Base-by-base conservation (phyloP, 2,329 filamentous ascomycete species). In the Diaporthe sp. region DNA sequence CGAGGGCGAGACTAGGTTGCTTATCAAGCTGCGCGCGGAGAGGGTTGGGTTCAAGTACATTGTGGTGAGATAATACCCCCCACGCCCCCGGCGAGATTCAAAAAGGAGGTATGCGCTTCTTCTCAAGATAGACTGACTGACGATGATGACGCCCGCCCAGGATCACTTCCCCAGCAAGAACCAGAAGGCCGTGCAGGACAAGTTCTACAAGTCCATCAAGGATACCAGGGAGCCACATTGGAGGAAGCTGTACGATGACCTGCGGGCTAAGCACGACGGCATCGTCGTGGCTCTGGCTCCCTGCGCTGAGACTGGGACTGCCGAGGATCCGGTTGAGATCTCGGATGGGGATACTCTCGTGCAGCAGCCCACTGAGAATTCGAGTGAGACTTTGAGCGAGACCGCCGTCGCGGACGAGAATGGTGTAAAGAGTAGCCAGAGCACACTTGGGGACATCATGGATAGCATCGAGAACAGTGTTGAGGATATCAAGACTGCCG, bases 131-230 rank as follows among this genome's bases (percentile, higher is more conserved):
- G n/a, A n/a, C n/a, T 33, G 8, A 61, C 38, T 61, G 7, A 61
- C 58, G 15, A 35, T 28, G n/a, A 5, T n/a, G n/a, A n/a, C n/a
- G n/a, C n/a, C 30, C 7, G 6, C 17, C 12, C 10, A 47, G 70
- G 9, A 42, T 4, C 19, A n/a, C 3, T 64, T 55, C 19, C 57
- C 70, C 3, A 6, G 22, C 5, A 72, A 54, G 70, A 64, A 40
- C 17, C 45, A 45, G 17, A 72, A 55, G 33, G 45, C 70, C 1
- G 58, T 38, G 7, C 70, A 64, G 25, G 33, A 55, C 25, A 72
- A 55, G 35, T 72, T 72, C 57, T 72, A 72, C 47, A 40, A 72
- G 25, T 1, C 45, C n/a, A 13, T 45, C 10, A 55, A 64, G 17
- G 45, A 72, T 35, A 19, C 17, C 1, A n/a, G 33, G 6, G 54